Conservation (phyloP, 2,329 filamentous ascomycete species). For the Talaromyces rugulosus region DNA sequence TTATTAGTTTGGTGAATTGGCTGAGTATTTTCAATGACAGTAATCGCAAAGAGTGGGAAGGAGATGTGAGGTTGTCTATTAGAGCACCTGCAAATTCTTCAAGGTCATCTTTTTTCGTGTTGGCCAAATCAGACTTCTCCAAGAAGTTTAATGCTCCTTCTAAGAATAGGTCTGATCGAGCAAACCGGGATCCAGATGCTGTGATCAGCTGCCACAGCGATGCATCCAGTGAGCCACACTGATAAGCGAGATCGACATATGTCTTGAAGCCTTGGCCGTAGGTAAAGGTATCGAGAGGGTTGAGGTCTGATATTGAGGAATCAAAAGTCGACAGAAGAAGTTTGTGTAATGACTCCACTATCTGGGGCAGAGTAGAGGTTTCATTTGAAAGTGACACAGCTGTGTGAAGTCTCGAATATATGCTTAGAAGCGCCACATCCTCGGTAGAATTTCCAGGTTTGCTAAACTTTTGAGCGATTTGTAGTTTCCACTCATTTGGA, state of each 20-base stretch:
- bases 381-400: conserved; percentile 55
- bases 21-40: conserved; percentile 69
- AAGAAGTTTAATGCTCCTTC: conserved; percentile 56
- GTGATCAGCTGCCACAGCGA: conserved; percentile 63
- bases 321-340: conserved; percentile 64
- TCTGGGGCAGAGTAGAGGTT: conserved; percentile 62
- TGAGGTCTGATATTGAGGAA: conserved; percentile 55
- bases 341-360: conserved; percentile 61
- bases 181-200: conserved; percentile 62
- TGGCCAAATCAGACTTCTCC: conserved; percentile 21
- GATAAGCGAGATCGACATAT: conserved; percentile 63
- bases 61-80: conserved; percentile 67
- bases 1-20: conserved; percentile 50
- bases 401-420: conserved; percentile 60
- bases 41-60: conserved; percentile 70
- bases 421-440: conserved; percentile 64
- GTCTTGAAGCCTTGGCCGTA: conserved; percentile 70
- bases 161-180: conserved; percentile 62
- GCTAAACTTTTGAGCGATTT: conserved; percentile 67
- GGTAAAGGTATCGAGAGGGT: conserved; percentile 67
- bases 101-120: conserved; percentile 51
- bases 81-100: conserved; percentile 62
- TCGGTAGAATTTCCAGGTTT: conserved; percentile 41
- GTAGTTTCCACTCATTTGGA: conserved; percentile 60
- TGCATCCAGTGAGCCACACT: conserved; percentile 55